phyloP scores from a whole-genome alignment of 2,329 filamentous ascomycete genomes.

The Fusarium circinatum region DNA sequence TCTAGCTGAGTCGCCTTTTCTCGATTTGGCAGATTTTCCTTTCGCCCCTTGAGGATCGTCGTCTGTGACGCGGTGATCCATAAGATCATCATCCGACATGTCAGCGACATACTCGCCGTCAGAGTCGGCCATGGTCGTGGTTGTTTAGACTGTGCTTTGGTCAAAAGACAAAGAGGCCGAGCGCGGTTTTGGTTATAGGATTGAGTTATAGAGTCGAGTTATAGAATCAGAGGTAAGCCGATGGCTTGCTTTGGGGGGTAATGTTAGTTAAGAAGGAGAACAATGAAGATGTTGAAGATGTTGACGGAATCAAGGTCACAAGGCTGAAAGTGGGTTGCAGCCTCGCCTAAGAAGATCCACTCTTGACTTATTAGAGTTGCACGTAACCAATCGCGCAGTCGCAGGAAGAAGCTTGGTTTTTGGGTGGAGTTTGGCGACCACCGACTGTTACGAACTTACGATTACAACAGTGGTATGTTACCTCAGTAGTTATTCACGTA shows the following conservation, averaged over 20 bases:
- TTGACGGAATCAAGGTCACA: constrained; percentile 38
- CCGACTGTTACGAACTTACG: neutral
- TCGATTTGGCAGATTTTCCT: constrained; percentile 42
- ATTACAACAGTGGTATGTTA: no score
- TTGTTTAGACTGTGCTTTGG: neutral
- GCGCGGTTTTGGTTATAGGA: neutral
- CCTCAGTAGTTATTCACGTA: neutral
- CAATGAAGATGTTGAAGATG: constrained; percentile 12
- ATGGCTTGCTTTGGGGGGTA: neutral
- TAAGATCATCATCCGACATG: constrained; percentile 72
- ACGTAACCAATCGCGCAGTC: constrained; percentile 29
- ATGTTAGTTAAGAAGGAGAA: neutral
- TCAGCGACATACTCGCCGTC: constrained; percentile 76
- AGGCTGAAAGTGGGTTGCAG: constrained; percentile 41
- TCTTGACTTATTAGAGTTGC: constrained; percentile 8
- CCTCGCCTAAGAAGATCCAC: constrained; percentile 39
- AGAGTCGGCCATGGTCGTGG: constrained; percentile 71
- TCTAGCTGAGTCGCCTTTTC: constrained; percentile 58
- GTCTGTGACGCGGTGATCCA: constrained; percentile 58
- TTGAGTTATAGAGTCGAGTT: neutral
- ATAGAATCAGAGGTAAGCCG: neutral
- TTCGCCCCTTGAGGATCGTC: constrained; percentile 47
- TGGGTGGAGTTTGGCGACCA: neutral
- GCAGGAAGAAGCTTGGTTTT: constrained; percentile 13
- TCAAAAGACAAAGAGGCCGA: neutral